Percentiles rank a stretch among this genome's conserved stretches.
phyloP scores from a whole-genome alignment of 164 flowering plant genomes.

The Warburgia ugandensis region DNA sequence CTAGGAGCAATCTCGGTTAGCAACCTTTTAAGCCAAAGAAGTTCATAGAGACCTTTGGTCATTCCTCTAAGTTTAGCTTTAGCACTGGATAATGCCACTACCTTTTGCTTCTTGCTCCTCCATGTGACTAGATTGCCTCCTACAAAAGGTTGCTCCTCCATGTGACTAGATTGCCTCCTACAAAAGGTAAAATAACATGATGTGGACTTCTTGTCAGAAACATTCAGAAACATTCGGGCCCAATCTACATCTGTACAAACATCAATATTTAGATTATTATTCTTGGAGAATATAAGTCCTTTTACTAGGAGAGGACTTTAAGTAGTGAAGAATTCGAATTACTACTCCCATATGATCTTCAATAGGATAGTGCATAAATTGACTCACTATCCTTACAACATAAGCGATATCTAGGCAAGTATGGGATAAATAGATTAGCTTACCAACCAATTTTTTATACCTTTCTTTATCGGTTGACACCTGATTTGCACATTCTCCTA shows the following conservation, averaged over 20 bases:
- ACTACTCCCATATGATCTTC: conserved; percentile 2
- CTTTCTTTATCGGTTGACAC: no score
- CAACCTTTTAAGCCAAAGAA: conserved; percentile 1
- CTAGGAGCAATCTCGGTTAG: neutral
- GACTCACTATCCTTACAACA: conserved; percentile 1
- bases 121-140: no score
- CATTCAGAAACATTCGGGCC: no score
- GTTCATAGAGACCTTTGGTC: neutral
- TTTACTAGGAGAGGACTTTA: neutral
- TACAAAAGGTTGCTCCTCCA: no score
- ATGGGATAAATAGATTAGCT: no score
- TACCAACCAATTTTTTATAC: no score
- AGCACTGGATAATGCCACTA: neutral
- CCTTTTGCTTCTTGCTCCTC: conserved; percentile 5
- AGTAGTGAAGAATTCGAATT: neutral
- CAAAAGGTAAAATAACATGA: conserved; percentile 1
- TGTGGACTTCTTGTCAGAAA: no score
- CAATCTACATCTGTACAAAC: conserved; percentile 2
- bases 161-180: conserved; percentile 1
- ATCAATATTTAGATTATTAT: neutral
- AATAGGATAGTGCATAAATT: conserved; percentile 7
- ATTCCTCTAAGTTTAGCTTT: neutral
- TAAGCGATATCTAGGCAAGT: neutral
- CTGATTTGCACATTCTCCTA: neutral
- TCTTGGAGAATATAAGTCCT: conserved; percentile 3